Base-by-base conservation (phyloP, 176 grass and related monocot species). In the Triticum monococcum region DNA sequence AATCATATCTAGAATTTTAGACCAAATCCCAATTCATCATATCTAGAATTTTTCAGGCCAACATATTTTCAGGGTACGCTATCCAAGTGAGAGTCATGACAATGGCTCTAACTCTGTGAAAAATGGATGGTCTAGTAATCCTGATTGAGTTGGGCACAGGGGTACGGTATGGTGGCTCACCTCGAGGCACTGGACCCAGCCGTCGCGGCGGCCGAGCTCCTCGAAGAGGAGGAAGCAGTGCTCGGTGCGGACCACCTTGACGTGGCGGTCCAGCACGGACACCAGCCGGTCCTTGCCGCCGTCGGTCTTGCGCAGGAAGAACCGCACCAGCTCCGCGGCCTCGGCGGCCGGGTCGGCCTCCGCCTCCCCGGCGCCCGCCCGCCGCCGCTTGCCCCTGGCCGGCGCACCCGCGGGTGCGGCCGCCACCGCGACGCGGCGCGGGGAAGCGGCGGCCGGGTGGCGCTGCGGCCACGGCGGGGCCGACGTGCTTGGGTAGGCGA, bases 141-240 rank as follows among this genome's bases (percentile, higher is more conserved):
- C 52, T 18, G 52, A 56, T 56, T 20, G 52, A 56, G 35, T 40
- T 72, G n/a, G 20, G 36, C 20, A 11, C 33, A 41, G 0, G 52
- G 52, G 5, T 46, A 26, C 12, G 40, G 40, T 5, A 31, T 76
- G 73, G 13, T 31, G 0, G 59, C 86, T 25, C 57, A 99, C 92
- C 87, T 94, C 94, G 14, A 99, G 89, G 81, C 97, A 99, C 78
- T 94, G 94, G 22, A 96, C 90, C 97, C 94, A 99, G 10, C 35
- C 87, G 64, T 96, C 97, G 36, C 85, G 79, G 82, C 91, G 95
- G 84, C 94, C 90, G 71, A 99, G 90, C 80, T 99, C 94, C 88
- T 99, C 97, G 11, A 96, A 99, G 26, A 99, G 90, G 70, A 94
- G 87, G 85, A 96, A 99, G 80, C 94, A 99, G 85, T 96, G 97